Base-by-base conservation (phyloP, 73 alveolate species). In the Durusdinium trenchii region DNA sequence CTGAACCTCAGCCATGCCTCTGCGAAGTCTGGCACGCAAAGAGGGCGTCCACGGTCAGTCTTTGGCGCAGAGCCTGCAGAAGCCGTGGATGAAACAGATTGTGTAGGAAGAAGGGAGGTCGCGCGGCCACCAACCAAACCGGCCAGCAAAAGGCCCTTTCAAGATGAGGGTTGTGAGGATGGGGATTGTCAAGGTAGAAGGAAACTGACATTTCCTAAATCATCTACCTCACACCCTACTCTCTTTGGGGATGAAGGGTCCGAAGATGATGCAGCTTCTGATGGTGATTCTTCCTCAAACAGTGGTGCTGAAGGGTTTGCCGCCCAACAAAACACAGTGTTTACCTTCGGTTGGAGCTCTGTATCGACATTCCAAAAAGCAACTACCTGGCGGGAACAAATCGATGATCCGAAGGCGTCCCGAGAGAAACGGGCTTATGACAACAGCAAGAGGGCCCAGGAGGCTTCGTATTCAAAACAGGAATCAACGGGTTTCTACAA, bases 281-380 rank as follows among this genome's bases (percentile, higher is more conserved):
- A n/a, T n/a, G n/a, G 62, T 76, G 86, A 76, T 40, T 2, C 36
- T 43, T 40, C 57, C 9, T 43, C 86, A 6, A 38, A 40, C 2
- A 43, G 62, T 35, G 26, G 23, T 43, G 62, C 12, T 12, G 90
- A 79, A 5, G 64, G 23, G 6, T 79, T 79, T 20, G 1, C 26
- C 9, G 69, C 48, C 69, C 45, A 79, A 45, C 43, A 79, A 48
- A 67, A 79, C 0, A 46, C 69, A 3, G 90, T 48, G 12, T 79
- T 79, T 47, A 14, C 90, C 32, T 79, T 79, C 30, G 90, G 90
- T 1, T 79, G 90, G 90, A 28, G 52, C 32, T 6, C 90, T 14
- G 90, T 79, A 20, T 12, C 90, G 3, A 79, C 90, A 45, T 79
- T 46, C 69, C 45, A 45, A 79, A 79, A 79, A 40, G 90, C 90